Conservation (phyloP, 257 asterid genomes). For the Fraxinus quadrangulata region DNA sequence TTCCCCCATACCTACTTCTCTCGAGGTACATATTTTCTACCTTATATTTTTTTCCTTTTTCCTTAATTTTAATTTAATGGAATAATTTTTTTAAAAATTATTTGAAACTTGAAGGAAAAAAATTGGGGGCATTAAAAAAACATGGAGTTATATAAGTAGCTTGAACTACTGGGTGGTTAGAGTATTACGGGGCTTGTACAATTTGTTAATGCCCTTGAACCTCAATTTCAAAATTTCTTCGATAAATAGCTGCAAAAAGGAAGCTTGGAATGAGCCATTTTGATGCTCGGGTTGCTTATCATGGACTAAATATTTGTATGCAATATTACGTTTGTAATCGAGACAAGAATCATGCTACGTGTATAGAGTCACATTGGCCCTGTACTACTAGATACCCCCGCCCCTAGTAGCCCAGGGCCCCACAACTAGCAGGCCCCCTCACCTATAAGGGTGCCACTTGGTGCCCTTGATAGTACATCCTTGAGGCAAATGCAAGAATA, state of each 20-base stretch:
- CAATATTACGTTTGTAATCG: neutral
- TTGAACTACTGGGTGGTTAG: constrained; percentile 88
- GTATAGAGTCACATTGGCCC: too few relatives aligned
- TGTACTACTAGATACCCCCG: too few relatives aligned
- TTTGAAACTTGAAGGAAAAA: constrained; percentile 42
- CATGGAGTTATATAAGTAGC: constrained; percentile 66
- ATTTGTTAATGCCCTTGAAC: constrained; percentile 70
- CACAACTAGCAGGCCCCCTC: too few relatives aligned
- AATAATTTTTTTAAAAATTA: neutral
- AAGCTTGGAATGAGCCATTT: constrained; percentile 98
- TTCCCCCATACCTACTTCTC: constrained; percentile 51
- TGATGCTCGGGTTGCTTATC: constrained; percentile 76
- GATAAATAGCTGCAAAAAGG: constrained; percentile 89
- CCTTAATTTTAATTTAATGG: neutral
- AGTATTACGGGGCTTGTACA: constrained; percentile 77
- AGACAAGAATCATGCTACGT: too few relatives aligned
- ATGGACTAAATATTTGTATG: constrained; percentile 2
- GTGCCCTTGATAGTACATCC: too few relatives aligned
- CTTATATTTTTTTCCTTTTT: neutral
- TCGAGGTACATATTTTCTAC: constrained; percentile 41
- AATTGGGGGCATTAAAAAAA: constrained; percentile 54
- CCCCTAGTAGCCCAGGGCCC: too few relatives aligned
- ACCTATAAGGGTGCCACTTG: too few relatives aligned
- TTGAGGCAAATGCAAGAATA: too few relatives aligned
- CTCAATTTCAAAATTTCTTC: constrained; percentile 54